Base-by-base conservation (phyloP, 306 rosid species). In the Abrus precatorius region DNA sequence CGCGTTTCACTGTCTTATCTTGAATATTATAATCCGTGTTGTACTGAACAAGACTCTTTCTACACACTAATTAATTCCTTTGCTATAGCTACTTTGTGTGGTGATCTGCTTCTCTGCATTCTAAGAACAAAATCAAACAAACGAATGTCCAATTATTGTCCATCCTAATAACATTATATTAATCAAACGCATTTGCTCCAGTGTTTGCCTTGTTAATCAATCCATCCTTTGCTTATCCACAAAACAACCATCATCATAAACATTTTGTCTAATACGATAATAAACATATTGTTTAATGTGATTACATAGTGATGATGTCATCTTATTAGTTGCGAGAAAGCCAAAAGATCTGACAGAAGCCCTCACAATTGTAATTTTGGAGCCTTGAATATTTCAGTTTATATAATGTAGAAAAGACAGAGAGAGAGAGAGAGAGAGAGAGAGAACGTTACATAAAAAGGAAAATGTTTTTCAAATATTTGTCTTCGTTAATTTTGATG, bases 161-260 rank as follows among this genome's bases (percentile, higher is more conserved):
- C 70, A 60, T 60, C 74, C 72, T 45, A 80, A 3, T 74, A 82
- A 78, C 69, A 79, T 80, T 81, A 38, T 54, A 69, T 81, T 84
- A 62, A 86, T 82, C 47, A 49, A 76, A 86, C 68, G 72, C 70
- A 82, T 81, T 75, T 77, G 68, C 86, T 75, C 77, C 78, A 79
- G 86, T 81, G 81, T 60, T 75, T 87, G 84, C 76, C 92, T 92
- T 87, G 79, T 20, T 78, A 71, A 61, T 80, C 86, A 87, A 89
- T 85, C 89, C 88, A 85, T 80, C 73, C 82, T 73, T 77, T 89
- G 92, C 94, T 90, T 86, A 91, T 80, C 85, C 91, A 77, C 82
- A 57, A 83, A 86, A 86, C 86, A 84, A 76, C 73, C 87, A 86
- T 75, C 72, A 76, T 55, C 47, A 77, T 81, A 41, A 30, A 60